phyloP scores from a whole-genome alignment of 2,329 filamentous ascomycete genomes.

The Aureobasidium musti region DNA sequence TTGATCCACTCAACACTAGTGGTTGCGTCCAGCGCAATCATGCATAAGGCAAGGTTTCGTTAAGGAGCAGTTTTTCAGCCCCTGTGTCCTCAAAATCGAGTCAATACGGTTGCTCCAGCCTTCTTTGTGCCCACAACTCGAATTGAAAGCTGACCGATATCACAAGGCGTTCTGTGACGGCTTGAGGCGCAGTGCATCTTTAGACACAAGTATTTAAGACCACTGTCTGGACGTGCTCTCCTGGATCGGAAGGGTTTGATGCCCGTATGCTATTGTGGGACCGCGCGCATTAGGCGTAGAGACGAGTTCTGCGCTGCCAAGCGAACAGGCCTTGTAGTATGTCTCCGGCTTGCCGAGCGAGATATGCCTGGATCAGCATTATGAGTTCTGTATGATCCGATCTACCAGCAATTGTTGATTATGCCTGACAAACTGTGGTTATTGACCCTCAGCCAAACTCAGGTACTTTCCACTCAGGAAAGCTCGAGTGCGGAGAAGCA shows the following conservation, averaged over 20 bases:
- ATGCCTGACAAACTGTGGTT: not conserved
- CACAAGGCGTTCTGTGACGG: not conserved
- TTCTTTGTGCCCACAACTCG: not conserved
- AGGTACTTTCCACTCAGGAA: slow-evolving; percentile 22
- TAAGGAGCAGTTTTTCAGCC: no score
- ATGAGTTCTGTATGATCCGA: not conserved
- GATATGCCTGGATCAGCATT: not conserved
- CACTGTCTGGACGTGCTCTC: not conserved
- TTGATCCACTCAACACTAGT: not conserved
- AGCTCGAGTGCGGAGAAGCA: not conserved
- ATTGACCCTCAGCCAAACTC: slow-evolving; percentile 18
- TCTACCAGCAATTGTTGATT: not conserved
- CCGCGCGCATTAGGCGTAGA: no score
- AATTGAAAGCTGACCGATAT: not conserved
- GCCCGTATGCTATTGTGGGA: not conserved
- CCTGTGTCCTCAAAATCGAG: not conserved
- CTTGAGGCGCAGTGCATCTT: not conserved
- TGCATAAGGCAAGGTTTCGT: no score
- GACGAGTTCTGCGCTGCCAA: not conserved
- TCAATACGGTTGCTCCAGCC: not conserved
- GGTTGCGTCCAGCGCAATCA: not conserved
- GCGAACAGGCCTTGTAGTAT: not conserved
- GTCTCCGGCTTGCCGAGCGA: not conserved
- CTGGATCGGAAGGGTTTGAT: not conserved
- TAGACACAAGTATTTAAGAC: not conserved